Conservation (phyloP, 495 filamentous ascomycete genomes). For the Penicillium arizonense region DNA sequence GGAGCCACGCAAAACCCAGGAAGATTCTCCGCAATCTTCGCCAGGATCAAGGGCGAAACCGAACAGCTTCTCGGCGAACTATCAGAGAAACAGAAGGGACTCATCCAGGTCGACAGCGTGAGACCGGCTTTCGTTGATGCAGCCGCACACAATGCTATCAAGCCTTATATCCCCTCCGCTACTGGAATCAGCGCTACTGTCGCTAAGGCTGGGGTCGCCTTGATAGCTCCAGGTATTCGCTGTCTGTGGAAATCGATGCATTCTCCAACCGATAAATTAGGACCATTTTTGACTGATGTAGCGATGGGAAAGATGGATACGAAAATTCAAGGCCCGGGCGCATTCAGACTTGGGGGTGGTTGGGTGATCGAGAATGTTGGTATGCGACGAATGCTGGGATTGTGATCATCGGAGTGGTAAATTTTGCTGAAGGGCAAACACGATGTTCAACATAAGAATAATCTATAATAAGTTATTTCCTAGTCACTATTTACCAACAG, state of each 20-base stretch:
- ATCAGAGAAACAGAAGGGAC: conserved; percentile 37
- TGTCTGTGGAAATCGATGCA: conserved; percentile 11
- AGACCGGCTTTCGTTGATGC: conserved; percentile 55
- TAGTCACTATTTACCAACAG: too few relatives aligned
- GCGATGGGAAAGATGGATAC: conserved; percentile 55
- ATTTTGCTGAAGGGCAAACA: not conserved
- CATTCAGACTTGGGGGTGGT: conserved; percentile 21
- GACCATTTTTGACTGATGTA: conserved; percentile 51
- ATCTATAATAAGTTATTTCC: too few relatives aligned
- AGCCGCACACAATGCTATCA: conserved; percentile 45
- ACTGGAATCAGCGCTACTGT: not conserved
- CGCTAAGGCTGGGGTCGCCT: not conserved
- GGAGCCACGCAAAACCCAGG: conserved; percentile 48
- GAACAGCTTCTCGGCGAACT: conserved; percentile 53
- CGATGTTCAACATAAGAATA: too few relatives aligned
- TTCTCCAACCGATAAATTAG: conserved; percentile 39
- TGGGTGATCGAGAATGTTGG: conserved; percentile 15
- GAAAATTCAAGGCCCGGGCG: conserved; percentile 38
- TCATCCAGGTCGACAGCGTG: conserved; percentile 47
- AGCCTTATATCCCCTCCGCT: conserved; percentile 33
- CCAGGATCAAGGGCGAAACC: conserved; percentile 59
- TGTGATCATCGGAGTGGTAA: not conserved
- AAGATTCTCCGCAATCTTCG: conserved; percentile 54
- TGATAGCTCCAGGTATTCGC: conserved; percentile 8
- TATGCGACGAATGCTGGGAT: conserved; percentile 15